A percentile compares a stretch with the other conserved stretches of the same genome.
Conservation (phyloP, 2,329 filamentous ascomycete genomes). For the Stagonosporopsis tanaceti region DNA sequence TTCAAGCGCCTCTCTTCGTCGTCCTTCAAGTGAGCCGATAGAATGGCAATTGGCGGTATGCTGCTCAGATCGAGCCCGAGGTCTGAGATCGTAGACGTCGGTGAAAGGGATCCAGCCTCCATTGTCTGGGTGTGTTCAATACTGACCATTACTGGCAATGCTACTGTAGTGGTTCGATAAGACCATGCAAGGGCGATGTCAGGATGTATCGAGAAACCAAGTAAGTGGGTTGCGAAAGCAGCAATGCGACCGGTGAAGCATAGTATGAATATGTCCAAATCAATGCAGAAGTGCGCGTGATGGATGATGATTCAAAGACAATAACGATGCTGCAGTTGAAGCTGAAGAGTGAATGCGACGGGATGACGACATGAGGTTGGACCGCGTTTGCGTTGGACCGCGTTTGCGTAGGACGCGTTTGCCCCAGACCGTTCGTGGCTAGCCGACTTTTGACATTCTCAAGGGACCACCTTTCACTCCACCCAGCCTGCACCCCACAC, state of each 20-base stretch:
- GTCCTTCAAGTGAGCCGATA: constrained; percentile 72
- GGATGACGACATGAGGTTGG: constrained; percentile 30
- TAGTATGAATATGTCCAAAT: constrained; percentile 23
- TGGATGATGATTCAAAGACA: neutral
- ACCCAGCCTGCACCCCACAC: constrained; percentile 13
- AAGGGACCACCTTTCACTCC: constrained; percentile 4
- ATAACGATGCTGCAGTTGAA: neutral
- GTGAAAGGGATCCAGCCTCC: constrained; percentile 26
- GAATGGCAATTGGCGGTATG: constrained; percentile 74
- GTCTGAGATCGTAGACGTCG: constrained; percentile 25
- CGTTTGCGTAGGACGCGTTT: constrained; percentile 3
- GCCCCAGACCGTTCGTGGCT: constrained; percentile 10
- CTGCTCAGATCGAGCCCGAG: constrained; percentile 50
- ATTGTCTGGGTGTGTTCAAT: constrained; percentile 33
- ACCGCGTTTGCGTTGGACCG: constrained; percentile 3
- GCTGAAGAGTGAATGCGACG: constrained; percentile 1
- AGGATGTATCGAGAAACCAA: constrained; percentile 37
- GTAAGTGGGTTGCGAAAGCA: constrained; percentile 26
- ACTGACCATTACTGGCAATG: constrained; percentile 29
- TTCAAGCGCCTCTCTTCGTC: constrained; percentile 71
- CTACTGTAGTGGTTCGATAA: constrained; percentile 33
- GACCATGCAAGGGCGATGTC: constrained; percentile 38
- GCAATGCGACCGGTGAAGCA: constrained; percentile 25
- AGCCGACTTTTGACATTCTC: constrained; percentile 14
- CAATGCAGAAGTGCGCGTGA: constrained; percentile 10